Evolutionary conservation across 768 basidiomycete genomes (phyloP).

Genomic region (Hypholoma fasciculare): DNA sequence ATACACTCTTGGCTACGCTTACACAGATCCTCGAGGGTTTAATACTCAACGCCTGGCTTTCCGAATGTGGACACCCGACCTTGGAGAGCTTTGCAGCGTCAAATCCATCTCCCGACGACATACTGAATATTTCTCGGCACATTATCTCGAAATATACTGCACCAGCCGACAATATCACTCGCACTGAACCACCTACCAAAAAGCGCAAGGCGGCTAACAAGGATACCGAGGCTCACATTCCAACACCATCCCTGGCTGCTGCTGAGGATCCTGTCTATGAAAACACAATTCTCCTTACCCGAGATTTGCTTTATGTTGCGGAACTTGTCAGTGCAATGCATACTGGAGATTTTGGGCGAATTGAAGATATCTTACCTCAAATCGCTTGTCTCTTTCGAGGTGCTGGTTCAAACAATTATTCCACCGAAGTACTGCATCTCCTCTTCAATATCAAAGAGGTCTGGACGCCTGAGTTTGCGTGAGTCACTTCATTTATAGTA

Average conservation of each 20-base stretch:
- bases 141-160: not conserved
- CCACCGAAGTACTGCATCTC: conserved; percentile 28
- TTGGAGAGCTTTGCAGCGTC: not conserved
- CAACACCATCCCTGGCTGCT: too few relatives aligned
- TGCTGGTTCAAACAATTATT: conserved; percentile 31
- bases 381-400: conserved; percentile 30
- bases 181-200: not conserved
- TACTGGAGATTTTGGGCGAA: conserved; percentile 26
- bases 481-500: conserved; percentile 25
- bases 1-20: conserved; percentile 31
- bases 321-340: conserved; percentile 28
- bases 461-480: not conserved
- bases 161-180: not conserved
- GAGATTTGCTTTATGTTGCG: conserved; percentile 28
- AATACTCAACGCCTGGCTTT: not conserved
- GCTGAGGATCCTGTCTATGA: not conserved
- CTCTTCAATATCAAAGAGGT: conserved; percentile 15
- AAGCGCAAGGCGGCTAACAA: too few relatives aligned
- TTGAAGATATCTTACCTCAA: conserved; percentile 29
- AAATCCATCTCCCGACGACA: not conserved
- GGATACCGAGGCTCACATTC: not conserved
- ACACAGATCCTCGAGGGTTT: not conserved
- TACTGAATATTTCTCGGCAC: not conserved
- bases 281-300: conserved; percentile 26
- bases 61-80: not conserved